Evolutionary conservation across 164 flowering plant species (phyloP), one percentile per base, ranked within the genome.

Genomic region (Vitis riparia): DNA sequence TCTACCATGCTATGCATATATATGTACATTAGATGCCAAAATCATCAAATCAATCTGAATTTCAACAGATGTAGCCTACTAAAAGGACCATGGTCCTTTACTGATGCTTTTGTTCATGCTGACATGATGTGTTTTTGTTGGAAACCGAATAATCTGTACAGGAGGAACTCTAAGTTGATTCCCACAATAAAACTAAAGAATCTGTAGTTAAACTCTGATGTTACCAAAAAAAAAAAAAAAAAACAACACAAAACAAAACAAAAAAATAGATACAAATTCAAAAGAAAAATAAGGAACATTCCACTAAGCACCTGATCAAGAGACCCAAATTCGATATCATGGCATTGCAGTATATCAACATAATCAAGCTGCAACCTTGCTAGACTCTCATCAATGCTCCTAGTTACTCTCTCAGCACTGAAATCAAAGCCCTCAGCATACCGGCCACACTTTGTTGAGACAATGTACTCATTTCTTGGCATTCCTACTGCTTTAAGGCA

Each of bases 291-390:
- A 19, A 48, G 12, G 10, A 62, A 63, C 11, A 2, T 13, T 13
- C 47, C 64, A 74, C 3, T 15, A 15, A 55, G 32, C 16, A 94
- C 99, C 98, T 89, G 98, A 82, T 93, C 96, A 56, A 95, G 94
- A 68, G 89, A 80, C 52, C 88, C 96, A 73, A 95, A 95, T 72
- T 95, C 99, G 27, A 95, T 95, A 73, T 95, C 98, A 80, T 95
- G 99, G 77, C 99, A 95, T 29, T 93, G 98, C 55, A 95, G 79
- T 64, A 95, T 91, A 78, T 95, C 99, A 1, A 95, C 99, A 62
- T 91, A 95, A 75, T 93, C 97, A 48, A 95, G 90, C 74, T 87
- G 88, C 87, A 95, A 78, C 73, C 99, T 89, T 6, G 55, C 89
- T 80, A 95, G 85, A 81, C 99, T 95, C 86, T 95, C 99, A 68